Evolutionary conservation across 768 basidiomycete genomes (phyloP).

Genomic region (Kwoniella pini): DNA sequence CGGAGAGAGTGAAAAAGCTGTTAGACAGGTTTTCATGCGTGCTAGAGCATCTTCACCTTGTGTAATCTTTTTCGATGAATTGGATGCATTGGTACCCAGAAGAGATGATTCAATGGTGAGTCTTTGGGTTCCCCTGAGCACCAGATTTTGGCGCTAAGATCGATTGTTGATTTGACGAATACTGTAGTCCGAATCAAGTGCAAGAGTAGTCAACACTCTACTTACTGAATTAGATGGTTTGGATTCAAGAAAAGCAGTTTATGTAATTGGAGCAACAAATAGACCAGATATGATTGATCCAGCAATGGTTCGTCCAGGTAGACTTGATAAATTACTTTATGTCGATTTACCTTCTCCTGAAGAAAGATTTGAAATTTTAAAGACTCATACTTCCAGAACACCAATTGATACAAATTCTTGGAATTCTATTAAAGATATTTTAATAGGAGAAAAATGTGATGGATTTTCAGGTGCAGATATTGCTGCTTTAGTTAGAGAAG

Average conservation of each 20-base stretch:
- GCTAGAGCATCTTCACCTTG: constrained; percentile 92
- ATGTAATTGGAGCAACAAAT: constrained; percentile 93
- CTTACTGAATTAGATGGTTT: constrained; percentile 92
- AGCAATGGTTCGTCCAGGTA: constrained; percentile 94
- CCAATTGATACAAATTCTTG: constrained; percentile 61
- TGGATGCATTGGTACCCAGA: constrained; percentile 86
- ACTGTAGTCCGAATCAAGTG: constrained; percentile 81
- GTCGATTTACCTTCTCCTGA: constrained; percentile 75
- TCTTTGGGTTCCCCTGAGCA: constrained; percentile 5
- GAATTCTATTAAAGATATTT: constrained; percentile 58
- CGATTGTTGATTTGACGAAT: background rate
- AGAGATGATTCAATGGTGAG: constrained; percentile 84
- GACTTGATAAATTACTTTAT: constrained; percentile 89
- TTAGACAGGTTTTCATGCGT: constrained; percentile 89
- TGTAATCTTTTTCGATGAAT: constrained; percentile 92
- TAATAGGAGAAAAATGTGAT: constrained; percentile 65
- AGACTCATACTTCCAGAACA: constrained; percentile 69
- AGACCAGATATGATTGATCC: constrained; percentile 97
- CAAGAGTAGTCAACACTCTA: constrained; percentile 89
- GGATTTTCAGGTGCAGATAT: constrained; percentile 93
- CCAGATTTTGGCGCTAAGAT: background rate
- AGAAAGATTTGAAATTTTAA: constrained; percentile 81
- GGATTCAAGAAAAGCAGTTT: constrained; percentile 79
- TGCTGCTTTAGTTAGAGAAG: constrained; percentile 82
- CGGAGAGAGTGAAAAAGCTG: constrained; percentile 93